phyloP scores from a whole-genome alignment of 1,284 basidiomycete genomes.

The Cystobasidiaceae sp. region DNA sequence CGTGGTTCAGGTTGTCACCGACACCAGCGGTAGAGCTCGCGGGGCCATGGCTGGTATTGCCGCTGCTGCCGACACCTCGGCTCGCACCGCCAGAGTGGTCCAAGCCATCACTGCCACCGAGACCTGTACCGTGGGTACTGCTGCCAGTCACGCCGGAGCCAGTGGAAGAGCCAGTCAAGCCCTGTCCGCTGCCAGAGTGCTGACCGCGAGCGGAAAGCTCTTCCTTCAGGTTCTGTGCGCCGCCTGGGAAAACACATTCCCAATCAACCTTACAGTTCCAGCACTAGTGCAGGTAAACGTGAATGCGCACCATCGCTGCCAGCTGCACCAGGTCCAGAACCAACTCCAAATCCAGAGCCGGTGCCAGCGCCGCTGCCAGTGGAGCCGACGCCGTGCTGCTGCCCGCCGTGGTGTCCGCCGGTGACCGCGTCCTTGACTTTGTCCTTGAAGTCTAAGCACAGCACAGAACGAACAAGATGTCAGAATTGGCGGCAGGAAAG shows the following conservation, averaged over 20 bases:
- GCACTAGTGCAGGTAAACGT: too few relatives aligned
- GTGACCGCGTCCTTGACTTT: slow-evolving; percentile 2
- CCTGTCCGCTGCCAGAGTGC: too few relatives aligned
- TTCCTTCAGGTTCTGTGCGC: too few relatives aligned
- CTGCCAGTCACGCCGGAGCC: neutral
- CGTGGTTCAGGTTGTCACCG: too few relatives aligned
- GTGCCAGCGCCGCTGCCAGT: neutral
- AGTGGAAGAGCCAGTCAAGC: too few relatives aligned
- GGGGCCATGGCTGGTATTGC: neutral
- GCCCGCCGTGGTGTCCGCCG: neutral
- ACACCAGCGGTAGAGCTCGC: neutral
- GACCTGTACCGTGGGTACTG: neutral
- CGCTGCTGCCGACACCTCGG: neutral
- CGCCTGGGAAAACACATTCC: too few relatives aligned
- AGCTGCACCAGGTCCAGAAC: neutral
- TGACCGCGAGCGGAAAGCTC: too few relatives aligned
- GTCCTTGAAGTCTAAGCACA: neutral
- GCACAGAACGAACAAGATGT: neutral
- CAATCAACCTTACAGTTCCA: too few relatives aligned
- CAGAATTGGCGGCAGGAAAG: neutral
- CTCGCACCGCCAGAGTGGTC: neutral
- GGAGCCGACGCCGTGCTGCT: too few relatives aligned
- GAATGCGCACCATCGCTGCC: neutral
- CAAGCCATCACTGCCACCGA: neutral
- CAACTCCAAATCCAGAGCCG: neutral